Evolutionary conservation across 495 filamentous ascomycete genomes (phyloP), one percentile per base, ranked within the genome.

Genomic region (Penicillium dipodomyicola): DNA sequence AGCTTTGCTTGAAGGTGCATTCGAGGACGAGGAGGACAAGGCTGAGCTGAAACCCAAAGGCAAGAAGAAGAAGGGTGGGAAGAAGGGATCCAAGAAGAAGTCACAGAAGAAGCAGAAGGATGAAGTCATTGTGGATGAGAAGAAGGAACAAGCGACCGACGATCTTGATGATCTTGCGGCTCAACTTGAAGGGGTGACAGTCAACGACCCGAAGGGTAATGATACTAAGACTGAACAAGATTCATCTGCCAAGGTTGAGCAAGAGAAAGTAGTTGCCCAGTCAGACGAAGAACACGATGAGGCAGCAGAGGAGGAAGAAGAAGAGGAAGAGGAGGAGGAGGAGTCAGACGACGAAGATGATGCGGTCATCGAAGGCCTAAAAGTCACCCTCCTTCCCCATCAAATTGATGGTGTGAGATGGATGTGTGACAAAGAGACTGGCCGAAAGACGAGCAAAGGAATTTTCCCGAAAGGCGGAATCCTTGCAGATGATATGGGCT

Each of bases 371-470:
- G 87, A 94, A 58, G 94, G 94, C 4, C 72, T 98, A 60, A 88
- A 87, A 45, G 90, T 96, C 43, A 89, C 86, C 52, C 80, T 98
- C 4, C 79, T 97, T 0, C 94, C 91, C 4, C 94, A 98, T 67
- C 94, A 98, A 68, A 80, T 96, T 10, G 87, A 95, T 23, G 94
- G 94, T 56, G 86, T 97, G 3, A 82, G 85, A 41, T 98, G 95
- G 90, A 95, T 98, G 90, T 86, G 78, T 52, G 87, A 88, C 33
- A 90, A 94, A 59, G 94, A 98, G 68, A 84, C 87, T 11, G 91
- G 92, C 3, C 80, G 81, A 3, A 81, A 84, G 30, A 95, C 90
- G 69, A 85, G 82, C 56, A 82, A 79, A 55, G 90, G 90, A 3
- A 85, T 86, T 15, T 77, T 91, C 8, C 89, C 91, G 1, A 92